Evolutionary conservation across 208 protist genomes (phyloP), one percentile per base, ranked within the genome.

Genomic region (Trypanosoma platydactyli): DNA sequence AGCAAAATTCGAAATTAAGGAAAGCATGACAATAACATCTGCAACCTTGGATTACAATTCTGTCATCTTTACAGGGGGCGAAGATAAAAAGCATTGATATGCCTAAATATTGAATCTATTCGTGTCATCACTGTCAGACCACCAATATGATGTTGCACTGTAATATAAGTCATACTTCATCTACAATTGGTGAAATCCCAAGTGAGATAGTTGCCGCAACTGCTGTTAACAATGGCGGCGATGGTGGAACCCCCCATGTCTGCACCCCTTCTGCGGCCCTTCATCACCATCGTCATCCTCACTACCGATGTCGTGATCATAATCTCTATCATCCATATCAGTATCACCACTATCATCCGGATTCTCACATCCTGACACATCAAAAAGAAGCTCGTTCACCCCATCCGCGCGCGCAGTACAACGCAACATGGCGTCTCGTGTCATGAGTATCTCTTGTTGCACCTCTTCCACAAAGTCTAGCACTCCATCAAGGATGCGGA

Each of bases 401-500:
- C 56, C 56, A 27, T 55, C 44, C 18, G 46, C 55, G 16, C 24
- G 38, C 16, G 33, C 29, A 30, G 18, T 25, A 44, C 50, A 53
- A 60, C 45, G 18, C 18, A 16, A 61, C 3, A 65, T 18, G 1
- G 78, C 72, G 16, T 79, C 59, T 20, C 64, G 54, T 22, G 84
- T 82, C 25, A 75, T 59, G 16, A 71, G 52, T 16, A 92, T 75
- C 65, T 90, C 82, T 24, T 64, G 55, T 33, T 78, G 78, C 16
- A 92, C 73, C 51, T 89, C 86, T 25, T 83, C 72, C 13, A 81
- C 79, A 72, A 89, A 95, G 64, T 88, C 89, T 15, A 91, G 58
- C n/a, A 87, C 72, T 24, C 81, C 88, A 16, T 85, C 84, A 44
- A 83, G 83, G 41, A 95, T 68, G 53, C 84, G 73, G 42, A 79